These are phyloP conservation scores for Ceriops tagal DNA, from an alignment of 345 rosid species.

Conservation along the genomic window DNA sequence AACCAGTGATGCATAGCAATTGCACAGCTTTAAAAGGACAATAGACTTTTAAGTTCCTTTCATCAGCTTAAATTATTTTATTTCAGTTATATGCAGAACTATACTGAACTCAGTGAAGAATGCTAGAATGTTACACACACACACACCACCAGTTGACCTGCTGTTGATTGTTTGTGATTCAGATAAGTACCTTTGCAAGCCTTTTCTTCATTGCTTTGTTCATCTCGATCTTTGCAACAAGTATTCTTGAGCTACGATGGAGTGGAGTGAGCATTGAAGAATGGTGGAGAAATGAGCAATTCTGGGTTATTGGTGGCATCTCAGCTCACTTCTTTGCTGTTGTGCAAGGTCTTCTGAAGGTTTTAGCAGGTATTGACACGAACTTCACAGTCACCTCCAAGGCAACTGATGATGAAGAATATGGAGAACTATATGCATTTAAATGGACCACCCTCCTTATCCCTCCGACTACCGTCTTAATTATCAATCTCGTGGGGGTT, in stretches of 20 bases:
- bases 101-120: background rate
- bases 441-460: constrained; percentile 93
- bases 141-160: background rate
- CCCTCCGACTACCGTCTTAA: constrained; percentile 91
- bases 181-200: constrained; percentile 96
- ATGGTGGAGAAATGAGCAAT: constrained; percentile 99
- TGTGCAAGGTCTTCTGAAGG: constrained; percentile 77
- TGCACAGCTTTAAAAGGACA: background rate
- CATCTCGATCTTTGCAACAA: constrained; percentile 72
- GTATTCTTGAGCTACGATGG: constrained; percentile 89
- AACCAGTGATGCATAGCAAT: background rate
- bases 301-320: constrained; percentile 95
- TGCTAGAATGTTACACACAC: background rate
- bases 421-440: constrained; percentile 80
- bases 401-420: constrained; percentile 79
- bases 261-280: constrained; percentile 98
- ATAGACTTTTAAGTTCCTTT: background rate
- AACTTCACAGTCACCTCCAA: constrained; percentile 96
- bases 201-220: constrained; percentile 84
- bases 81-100: background rate
- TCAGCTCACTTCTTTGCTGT: constrained; percentile 95
- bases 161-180: constrained; percentile 17
- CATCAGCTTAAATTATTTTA: background rate
- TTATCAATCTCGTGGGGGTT: constrained; percentile 87
- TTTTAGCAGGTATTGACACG: constrained; percentile 88